Conservation (phyloP, 139 green algal genomes). For the Volvox reticuliferus region DNA sequence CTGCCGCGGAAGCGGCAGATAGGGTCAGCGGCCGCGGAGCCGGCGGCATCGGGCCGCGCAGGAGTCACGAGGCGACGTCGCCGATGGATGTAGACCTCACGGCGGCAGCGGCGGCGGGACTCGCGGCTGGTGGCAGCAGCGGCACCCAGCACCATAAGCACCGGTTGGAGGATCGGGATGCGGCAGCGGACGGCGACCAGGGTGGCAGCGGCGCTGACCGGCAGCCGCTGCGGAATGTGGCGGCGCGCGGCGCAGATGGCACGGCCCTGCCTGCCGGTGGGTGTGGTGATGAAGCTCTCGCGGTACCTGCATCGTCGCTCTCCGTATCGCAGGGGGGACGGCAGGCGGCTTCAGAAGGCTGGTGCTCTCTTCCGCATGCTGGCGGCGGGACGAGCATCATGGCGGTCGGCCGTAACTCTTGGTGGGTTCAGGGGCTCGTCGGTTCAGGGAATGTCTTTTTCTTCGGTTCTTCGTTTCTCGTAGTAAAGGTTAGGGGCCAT, state of each 20-base stretch:
- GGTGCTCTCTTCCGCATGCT: background rate
- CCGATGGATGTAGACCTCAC: constrained; percentile 8
- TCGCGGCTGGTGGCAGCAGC: background rate
- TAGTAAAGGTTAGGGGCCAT: too few species aligned
- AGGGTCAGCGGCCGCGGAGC: background rate
- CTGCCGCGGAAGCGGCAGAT: background rate
- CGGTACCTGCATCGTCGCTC: background rate
- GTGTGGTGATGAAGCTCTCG: too few species aligned
- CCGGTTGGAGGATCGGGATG: constrained; percentile 2
- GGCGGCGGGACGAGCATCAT: background rate
- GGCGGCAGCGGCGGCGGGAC: too few species aligned
- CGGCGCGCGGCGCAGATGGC: background rate
- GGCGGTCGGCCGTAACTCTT: background rate
- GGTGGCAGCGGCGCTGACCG: background rate
- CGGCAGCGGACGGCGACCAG: background rate
- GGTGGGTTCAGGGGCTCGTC: background rate
- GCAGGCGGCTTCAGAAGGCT: background rate
- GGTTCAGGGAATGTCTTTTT: too few species aligned
- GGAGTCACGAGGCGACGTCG: background rate
- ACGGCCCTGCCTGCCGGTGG: background rate
- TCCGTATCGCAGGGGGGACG: background rate
- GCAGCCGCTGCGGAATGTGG: constrained; percentile 18
- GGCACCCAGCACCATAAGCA: constrained; percentile 24
- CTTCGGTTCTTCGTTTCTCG: too few species aligned
- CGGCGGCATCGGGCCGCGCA: background rate